phyloP scores from a whole-genome alignment of 228 moss, liverwort and hornwort genomes.

The Sphagnum fallax region DNA sequence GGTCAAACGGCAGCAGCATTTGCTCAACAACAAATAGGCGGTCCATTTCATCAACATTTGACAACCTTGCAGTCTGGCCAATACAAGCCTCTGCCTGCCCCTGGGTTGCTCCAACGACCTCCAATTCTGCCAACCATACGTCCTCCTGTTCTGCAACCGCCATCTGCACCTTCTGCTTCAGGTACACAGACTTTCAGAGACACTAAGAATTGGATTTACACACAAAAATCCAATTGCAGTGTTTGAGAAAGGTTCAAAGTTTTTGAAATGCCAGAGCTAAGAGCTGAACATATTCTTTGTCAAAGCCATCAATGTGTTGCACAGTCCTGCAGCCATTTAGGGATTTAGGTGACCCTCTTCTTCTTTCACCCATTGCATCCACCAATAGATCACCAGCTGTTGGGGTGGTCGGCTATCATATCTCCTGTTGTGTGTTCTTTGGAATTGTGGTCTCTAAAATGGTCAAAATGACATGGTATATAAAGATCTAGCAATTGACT shows the following conservation, averaged over 20 bases:
- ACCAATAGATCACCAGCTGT: too few species aligned
- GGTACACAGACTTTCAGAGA: not conserved
- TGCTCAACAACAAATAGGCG: constrained; percentile 71
- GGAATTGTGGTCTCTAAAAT: not conserved
- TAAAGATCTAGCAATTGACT: not conserved
- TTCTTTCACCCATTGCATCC: not conserved
- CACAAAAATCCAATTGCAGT: constrained; percentile 6
- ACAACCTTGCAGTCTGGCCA: constrained; percentile 68
- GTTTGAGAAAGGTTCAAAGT: not conserved
- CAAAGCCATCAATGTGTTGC: not conserved
- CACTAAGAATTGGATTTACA: constrained; percentile 14
- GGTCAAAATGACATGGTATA: not conserved
- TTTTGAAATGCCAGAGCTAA: too few species aligned
- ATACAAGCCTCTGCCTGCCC: constrained; percentile 72
- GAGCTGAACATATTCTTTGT: not conserved
- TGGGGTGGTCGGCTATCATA: not conserved
- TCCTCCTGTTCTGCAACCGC: constrained; percentile 84
- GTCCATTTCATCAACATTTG: constrained; percentile 85
- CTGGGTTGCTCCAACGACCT: constrained; percentile 64
- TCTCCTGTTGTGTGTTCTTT: not conserved
- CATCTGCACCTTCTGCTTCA: constrained; percentile 45
- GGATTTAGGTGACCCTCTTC: not conserved
- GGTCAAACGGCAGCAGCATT: constrained; percentile 85
- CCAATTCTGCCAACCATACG: constrained; percentile 71
- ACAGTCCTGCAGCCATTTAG: not conserved